A percentile compares a stretch with the other conserved stretches of the same genome.
Evolutionary conservation across 2,329 filamentous ascomycete species (phyloP).

Genomic region (Diaporthe sp.): DNA sequence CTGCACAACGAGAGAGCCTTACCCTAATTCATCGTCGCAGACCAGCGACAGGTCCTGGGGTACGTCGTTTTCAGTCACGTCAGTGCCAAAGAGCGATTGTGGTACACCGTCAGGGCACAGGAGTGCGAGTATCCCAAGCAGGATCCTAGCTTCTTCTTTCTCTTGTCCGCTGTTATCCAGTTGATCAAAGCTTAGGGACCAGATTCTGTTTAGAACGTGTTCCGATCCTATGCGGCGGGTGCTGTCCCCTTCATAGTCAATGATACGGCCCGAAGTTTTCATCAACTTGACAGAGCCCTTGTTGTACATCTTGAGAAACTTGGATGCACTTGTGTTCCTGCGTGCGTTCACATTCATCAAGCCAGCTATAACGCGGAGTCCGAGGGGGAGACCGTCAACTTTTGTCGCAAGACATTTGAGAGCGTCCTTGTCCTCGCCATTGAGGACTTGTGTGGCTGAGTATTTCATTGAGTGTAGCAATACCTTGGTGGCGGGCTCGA

Average conservation of each 20-base stretch:
- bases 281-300: not conserved
- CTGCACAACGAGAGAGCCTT: not conserved
- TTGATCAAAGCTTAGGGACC: not conserved
- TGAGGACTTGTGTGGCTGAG: not conserved
- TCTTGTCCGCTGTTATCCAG: not conserved
- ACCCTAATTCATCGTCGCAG: not conserved
- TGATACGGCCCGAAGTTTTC: not conserved
- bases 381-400: not conserved
- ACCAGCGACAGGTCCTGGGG: not conserved
- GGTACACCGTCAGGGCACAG: not conserved
- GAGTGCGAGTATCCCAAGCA: not conserved
- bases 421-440: not conserved
- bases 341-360: not conserved
- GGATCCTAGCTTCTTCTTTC: not conserved
- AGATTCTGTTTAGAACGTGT: not conserved
- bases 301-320: not conserved
- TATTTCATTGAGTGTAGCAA: not conserved
- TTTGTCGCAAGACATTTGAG: not conserved
- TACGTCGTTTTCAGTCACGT: not conserved
- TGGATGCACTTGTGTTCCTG: not conserved
- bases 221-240: not conserved
- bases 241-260: not conserved
- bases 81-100: not conserved
- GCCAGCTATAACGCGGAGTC: not conserved
- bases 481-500: not conserved